Percentiles rank a stretch among this genome's conserved stretches.
Evolutionary conservation across 2,329 filamentous ascomycete genomes (phyloP).

Genomic region (Colletotrichum liaoningense): DNA sequence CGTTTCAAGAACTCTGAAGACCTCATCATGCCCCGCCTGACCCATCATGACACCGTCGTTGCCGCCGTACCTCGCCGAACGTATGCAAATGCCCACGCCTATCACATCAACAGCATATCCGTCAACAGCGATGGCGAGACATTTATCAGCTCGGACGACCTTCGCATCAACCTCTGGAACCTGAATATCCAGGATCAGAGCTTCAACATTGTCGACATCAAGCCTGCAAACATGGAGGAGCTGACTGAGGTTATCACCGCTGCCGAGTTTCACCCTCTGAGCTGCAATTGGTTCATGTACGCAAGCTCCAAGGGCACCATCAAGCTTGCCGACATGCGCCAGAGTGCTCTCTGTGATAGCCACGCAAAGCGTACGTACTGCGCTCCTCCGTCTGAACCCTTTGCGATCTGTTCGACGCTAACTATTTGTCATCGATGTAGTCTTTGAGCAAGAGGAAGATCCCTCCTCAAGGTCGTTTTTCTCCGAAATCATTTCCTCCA

Average conservation of each 20-base stretch:
- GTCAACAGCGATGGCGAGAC: conserved; percentile 99
- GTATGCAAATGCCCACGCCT: conserved; percentile 98
- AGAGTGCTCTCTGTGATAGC: conserved; percentile 94
- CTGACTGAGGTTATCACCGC: conserved; percentile 98
- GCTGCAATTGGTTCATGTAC: conserved; percentile 99
- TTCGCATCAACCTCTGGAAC: conserved; percentile 99
- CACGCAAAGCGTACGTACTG: conserved; percentile 86
- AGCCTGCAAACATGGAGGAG: conserved; percentile 99
- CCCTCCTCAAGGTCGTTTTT: conserved; percentile 98
- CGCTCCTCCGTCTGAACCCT: background rate
- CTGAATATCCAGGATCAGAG: conserved; percentile 99
- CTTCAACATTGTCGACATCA: conserved; percentile 99
- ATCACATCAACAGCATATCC: conserved; percentile 99
- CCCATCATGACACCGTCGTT: conserved; percentile 98
- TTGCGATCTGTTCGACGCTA: background rate
- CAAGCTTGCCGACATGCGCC: conserved; percentile 98
- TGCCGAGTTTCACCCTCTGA: conserved; percentile 94
- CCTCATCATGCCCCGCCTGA: conserved; percentile 93
- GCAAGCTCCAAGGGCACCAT: conserved; percentile 99
- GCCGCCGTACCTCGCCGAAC: conserved; percentile 95
- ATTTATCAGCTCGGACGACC: conserved; percentile 98
- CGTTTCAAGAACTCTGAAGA: conserved; percentile 85
- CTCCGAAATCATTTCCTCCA: conserved; percentile 99
- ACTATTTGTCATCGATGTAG: conserved; percentile 57
- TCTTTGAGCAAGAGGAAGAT: conserved; percentile 99